Evolutionary conservation across 2,329 filamentous ascomycete species (phyloP), one percentile per base, ranked within the genome.

Genomic region (Pseudofabraea citricarpa): DNA sequence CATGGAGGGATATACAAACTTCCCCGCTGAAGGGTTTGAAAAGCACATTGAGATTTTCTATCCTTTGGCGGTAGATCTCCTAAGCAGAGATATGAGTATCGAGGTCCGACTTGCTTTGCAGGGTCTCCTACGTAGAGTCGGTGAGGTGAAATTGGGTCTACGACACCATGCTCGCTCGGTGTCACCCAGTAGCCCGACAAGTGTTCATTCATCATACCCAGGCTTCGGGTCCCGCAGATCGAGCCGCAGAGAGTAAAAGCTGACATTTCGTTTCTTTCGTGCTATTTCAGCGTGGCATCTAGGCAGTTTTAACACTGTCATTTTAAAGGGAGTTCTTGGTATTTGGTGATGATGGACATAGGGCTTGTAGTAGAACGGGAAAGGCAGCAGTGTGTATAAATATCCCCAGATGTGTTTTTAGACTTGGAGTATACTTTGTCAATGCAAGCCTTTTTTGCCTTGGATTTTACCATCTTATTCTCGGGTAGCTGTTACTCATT

Each of bases 1-100:
- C 7, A 73, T 99, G 8, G 91, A 98, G 59, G 93, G 93, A 1
- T 97, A 91, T 63, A 83, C 83, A 0, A 84, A 81, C 6, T 96
- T 97, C 69, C 87, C 89, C 0, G 74, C 79, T 15, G 75, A 82
- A 19, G 87, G 87, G 33, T 98, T 98, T 56, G 78, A 79, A 42
- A 81, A 83, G 45, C 83, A 97, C 56, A 77, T 95, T 6, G 73
- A 79, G 36, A 81, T 81, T 3, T 97, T 98, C 64, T 95, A 95
- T 59, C 89, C 90, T 3, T 71, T 96, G 13, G 79, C 83, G 4
- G 81, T 97, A 0, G 90, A 94, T 41, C 69, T 98, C 13, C 71
- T 98, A 43, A 79, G 77, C 49, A 87, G 88, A 48, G 91, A 97
- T 52, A 75, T 96, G 54, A 87, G 82, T 9, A 62, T 75, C 2